Conservation (phyloP, 345 rosid species). For the Gossypium anomalum region DNA sequence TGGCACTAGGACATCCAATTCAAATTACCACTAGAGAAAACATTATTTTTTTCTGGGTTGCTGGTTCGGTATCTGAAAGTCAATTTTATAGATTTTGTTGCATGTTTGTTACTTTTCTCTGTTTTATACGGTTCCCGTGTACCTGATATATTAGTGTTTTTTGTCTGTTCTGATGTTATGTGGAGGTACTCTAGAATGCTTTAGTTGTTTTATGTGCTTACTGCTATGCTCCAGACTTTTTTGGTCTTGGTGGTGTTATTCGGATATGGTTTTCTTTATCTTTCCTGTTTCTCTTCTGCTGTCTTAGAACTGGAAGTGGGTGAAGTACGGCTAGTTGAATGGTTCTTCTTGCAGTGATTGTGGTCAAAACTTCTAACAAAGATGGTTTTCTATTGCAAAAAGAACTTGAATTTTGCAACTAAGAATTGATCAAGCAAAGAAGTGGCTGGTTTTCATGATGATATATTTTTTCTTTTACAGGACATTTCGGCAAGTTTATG, state of each 20-base stretch:
- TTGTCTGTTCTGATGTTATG: not conserved
- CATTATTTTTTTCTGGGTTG: not conserved
- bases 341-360: not conserved
- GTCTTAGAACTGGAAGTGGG: not conserved
- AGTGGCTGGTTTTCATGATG: not conserved
- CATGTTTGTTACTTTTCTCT: not conserved
- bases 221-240: not conserved
- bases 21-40: not conserved
- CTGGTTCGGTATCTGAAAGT: not conserved
- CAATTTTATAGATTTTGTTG: not conserved
- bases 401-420: not conserved
- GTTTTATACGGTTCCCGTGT: not conserved
- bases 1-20: not conserved
- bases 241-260: not conserved
- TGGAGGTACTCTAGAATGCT: not conserved
- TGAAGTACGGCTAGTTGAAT: not conserved
- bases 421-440: not conserved
- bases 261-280: slow-evolving; percentile 1
- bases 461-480: slow-evolving; percentile 32
- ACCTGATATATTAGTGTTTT: not conserved
- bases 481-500: slow-evolving; percentile 80
- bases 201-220: not conserved
- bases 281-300: not conserved
- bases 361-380: not conserved
- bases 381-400: not conserved